Evolutionary conservation across 1,139 yeast species (phyloP), one percentile per base, ranked within the genome.

Genomic region (Kazachstania sp.): DNA sequence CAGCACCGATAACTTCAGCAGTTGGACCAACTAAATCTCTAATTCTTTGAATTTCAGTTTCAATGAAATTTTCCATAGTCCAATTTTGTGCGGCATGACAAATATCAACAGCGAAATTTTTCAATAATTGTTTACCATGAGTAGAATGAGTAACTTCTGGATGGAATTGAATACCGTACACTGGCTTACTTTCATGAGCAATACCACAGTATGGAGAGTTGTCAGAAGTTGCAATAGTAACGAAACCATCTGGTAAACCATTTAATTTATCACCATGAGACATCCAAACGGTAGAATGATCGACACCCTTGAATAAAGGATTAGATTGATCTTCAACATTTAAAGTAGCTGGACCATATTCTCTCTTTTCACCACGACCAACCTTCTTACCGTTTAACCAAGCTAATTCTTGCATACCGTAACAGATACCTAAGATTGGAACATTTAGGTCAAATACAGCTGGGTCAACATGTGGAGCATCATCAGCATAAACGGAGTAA

Each of bases 1-100:
- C 98, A 48, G 99, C 99, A 72, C 99, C 99, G 66, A 92, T 92
- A 55, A 94, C 99, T 72, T 92, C 97, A 49, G 96, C 98, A 51
- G 90, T 83, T 57, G 96, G 97, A 50, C 99, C 99, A 57, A 92
- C 97, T 60, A 90, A 75, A 52, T 79, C 75, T 70, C 86, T 79
- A 59, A 92, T 94, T 71, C 98, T 81, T 57, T 86, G 81, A 61
- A 92, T 88, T 74, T 94, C 98, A 53, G 96, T 87, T 62, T 87
- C 96, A 63, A 94, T 85, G 70, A 92, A 92, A 75, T 92, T 94
- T 72, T 85, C 87, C 98, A 92, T 92, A 54, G 92, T 85, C 99
- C 99, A 92, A 76, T 84, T 86, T 70, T 86, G 87, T 45, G 74
- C 68, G 56, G 94, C 95, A 53, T 83, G 65, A 77, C 98, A 92